These are phyloP conservation scores for Aspergillus pseudotamarii DNA, from an alignment of 2,329 filamentous ascomycete species.

Conservation along the genomic window DNA sequence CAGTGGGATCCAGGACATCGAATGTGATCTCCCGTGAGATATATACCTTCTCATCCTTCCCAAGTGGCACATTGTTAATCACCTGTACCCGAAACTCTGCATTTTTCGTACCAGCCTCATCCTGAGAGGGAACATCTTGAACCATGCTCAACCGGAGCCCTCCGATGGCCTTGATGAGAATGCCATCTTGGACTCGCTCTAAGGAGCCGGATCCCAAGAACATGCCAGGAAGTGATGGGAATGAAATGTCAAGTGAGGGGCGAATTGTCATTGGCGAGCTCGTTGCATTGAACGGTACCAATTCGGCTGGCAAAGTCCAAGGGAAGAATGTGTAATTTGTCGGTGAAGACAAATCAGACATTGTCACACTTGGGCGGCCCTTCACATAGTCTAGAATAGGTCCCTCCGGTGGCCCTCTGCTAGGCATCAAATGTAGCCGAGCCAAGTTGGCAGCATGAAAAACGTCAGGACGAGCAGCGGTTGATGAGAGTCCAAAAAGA, in stretches of 20 bases:
- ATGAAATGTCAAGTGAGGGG: slow-evolving; percentile 71
- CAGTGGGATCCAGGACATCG: slow-evolving; percentile 64
- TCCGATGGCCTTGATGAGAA: slow-evolving; percentile 63
- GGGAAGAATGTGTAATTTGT: slow-evolving; percentile 87
- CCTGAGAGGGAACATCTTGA: slow-evolving; percentile 44
- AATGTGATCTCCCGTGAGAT: slow-evolving; percentile 75
- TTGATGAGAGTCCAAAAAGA: slow-evolving; percentile 75
- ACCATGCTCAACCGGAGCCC: slow-evolving; percentile 59
- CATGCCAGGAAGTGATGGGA: slow-evolving; percentile 59
- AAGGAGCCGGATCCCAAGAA: slow-evolving; percentile 52
- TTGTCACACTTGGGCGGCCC: slow-evolving; percentile 58
- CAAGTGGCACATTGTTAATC: slow-evolving; percentile 78
- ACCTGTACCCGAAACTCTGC: slow-evolving; percentile 65
- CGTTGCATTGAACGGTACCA: slow-evolving; percentile 76
- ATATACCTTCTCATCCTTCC: slow-evolving; percentile 84
- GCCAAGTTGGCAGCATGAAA: slow-evolving; percentile 89
- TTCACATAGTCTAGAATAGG: slow-evolving; percentile 57
- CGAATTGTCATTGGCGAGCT: slow-evolving; percentile 73
- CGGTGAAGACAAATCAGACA: slow-evolving; percentile 59
- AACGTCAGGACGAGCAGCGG: slow-evolving; percentile 76
- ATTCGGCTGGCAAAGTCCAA: slow-evolving; percentile 80
- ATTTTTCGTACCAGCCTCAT: slow-evolving; percentile 15
- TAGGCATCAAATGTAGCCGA: slow-evolving; percentile 74
- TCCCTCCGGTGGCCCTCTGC: slow-evolving; percentile 58
- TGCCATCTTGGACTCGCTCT: slow-evolving; percentile 61